Evolutionary conservation across 495 filamentous ascomycete genomes (phyloP).

Genomic region (Penicillium cataractarum): DNA sequence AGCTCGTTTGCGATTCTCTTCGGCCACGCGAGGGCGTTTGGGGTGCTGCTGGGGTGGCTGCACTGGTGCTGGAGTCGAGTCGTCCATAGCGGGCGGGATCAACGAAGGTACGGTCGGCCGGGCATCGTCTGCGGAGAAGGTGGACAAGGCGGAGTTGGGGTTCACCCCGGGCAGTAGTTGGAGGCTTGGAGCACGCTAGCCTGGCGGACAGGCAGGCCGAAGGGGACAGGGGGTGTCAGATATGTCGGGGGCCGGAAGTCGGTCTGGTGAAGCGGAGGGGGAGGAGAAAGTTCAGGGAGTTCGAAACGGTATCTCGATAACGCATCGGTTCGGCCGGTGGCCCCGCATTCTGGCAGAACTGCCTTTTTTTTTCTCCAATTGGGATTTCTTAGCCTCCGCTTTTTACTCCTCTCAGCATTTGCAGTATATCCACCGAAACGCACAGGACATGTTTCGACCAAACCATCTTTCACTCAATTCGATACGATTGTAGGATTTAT

Average conservation of each 20-base stretch:
- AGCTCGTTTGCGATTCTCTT: conserved; percentile 54
- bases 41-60: conserved; percentile 32
- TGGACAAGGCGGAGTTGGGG: conserved; percentile 18
- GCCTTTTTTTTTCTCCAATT: conserved; percentile 1
- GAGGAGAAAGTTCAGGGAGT: conserved; percentile 1
- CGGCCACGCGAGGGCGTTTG: conserved; percentile 52
- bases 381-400: background rate
- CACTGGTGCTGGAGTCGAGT: conserved; percentile 28
- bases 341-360: conserved; percentile 28
- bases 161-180: background rate
- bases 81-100: conserved; percentile 31
- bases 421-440: background rate
- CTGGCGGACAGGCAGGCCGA: background rate
- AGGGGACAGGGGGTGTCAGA: background rate
- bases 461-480: background rate
- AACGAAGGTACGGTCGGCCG: conserved; percentile 25
- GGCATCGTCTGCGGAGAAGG: conserved; percentile 32
- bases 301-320: conserved; percentile 21
- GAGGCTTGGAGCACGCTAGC: background rate
- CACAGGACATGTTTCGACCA: background rate
- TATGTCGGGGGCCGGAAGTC: conserved; percentile 1
- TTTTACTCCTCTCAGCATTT: background rate
- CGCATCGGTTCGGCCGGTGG: conserved; percentile 12
- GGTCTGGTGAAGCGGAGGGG: conserved; percentile 3
- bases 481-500: background rate